A percentile compares a stretch with the other conserved stretches of the same genome.
phyloP scores from a whole-genome alignment of 78 protist species.

The Monosiga brevicollis region DNA sequence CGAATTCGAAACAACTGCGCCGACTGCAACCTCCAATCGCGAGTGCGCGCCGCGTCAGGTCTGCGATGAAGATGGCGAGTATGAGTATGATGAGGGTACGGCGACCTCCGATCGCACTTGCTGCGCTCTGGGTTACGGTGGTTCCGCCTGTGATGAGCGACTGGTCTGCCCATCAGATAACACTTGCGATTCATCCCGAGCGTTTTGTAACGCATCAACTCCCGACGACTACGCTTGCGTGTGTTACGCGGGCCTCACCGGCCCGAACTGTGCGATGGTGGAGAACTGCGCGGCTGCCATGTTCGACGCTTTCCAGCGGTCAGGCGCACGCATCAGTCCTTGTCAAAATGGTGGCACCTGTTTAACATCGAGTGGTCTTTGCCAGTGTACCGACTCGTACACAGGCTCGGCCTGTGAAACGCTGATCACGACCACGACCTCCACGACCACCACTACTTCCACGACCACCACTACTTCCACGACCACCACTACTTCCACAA shows the following conservation, averaged over 20 bases:
- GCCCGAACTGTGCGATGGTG: background rate
- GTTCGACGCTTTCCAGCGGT: too few species aligned
- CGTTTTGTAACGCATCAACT: too few species aligned
- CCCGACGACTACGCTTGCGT: too few species aligned
- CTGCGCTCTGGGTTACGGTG: too few species aligned
- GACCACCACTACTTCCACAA: background rate
- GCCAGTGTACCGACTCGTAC: background rate
- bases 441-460: background rate
- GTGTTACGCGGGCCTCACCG: too few species aligned
- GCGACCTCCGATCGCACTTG: background rate
- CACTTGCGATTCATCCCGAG: too few species aligned
- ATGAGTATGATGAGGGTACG: background rate
- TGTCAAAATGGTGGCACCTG: background rate
- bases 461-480: background rate
- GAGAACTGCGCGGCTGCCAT: too few species aligned
- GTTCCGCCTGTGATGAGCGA: too few species aligned
- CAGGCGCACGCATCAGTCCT: background rate
- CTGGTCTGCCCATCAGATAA: too few species aligned
- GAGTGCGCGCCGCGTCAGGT: background rate
- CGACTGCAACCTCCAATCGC: background rate
- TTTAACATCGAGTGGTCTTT: background rate
- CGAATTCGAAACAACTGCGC: background rate
- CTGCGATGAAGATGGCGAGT: background rate
- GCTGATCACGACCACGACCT: background rate
- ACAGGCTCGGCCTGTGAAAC: background rate